Evolutionary conservation across 768 basidiomycete genomes (phyloP).

Genomic region (Botryobasidium botryosum): DNA sequence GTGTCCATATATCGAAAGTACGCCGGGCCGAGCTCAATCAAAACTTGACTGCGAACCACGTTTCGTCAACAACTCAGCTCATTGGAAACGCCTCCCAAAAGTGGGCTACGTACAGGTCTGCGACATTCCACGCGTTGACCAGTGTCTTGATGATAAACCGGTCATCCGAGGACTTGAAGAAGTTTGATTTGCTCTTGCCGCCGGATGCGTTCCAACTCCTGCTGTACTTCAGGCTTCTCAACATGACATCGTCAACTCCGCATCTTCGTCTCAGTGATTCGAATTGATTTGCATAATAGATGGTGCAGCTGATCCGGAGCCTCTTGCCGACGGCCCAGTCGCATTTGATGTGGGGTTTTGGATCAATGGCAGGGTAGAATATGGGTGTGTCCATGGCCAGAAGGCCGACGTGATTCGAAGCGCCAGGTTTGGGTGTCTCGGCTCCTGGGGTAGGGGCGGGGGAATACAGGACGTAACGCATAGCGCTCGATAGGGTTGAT

Average conservation of each 20-base stretch:
- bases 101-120: constrained; percentile 45
- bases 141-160: constrained; percentile 72
- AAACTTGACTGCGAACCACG: constrained; percentile 39
- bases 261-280: constrained; percentile 47
- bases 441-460: constrained; percentile 22
- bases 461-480: constrained; percentile 37
- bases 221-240: constrained; percentile 42
- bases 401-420: constrained; percentile 34
- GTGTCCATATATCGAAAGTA: constrained; percentile 68
- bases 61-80: not conserved
- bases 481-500: constrained; percentile 36
- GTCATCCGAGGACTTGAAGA: constrained; percentile 68
- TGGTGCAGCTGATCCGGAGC: constrained; percentile 62
- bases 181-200: constrained; percentile 65
- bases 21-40: constrained; percentile 58
- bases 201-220: constrained; percentile 52
- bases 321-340: constrained; percentile 63
- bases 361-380: constrained; percentile 31
- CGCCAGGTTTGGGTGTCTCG: constrained; percentile 15
- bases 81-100: not conserved
- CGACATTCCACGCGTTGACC: constrained; percentile 75
- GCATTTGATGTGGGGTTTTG: constrained; percentile 68
- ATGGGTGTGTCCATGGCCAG: constrained; percentile 19
- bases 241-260: constrained; percentile 42
- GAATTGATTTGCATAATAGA: constrained; percentile 72